Percentiles rank a stretch among this genome's conserved stretches.
These are phyloP conservation scores for Gomphus bonarii DNA, from an alignment of 1,284 basidiomycete genomes.

Conservation along the genomic window DNA sequence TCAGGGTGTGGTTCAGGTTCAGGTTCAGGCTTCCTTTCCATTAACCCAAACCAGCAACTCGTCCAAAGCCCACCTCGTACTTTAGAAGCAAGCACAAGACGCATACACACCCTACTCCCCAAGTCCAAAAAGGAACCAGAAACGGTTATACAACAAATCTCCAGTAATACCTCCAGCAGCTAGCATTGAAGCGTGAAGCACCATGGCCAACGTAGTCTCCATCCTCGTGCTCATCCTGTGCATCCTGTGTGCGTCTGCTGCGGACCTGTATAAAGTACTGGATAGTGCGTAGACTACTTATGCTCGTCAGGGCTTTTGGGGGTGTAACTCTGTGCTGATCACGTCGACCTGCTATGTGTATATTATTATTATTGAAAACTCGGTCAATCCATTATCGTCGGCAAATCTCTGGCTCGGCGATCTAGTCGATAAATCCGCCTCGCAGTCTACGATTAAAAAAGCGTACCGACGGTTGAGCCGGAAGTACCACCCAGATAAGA, in stretches of 20 bases:
- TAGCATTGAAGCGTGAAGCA: neutral
- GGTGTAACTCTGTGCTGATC: constrained; percentile 20
- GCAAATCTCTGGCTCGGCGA: too few species aligned
- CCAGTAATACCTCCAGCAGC: neutral
- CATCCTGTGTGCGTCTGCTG: constrained; percentile 26
- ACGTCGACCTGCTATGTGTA: neutral
- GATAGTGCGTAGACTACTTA: constrained; percentile 49
- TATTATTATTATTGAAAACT: too few species aligned
- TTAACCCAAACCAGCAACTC: too few species aligned
- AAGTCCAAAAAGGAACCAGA: neutral
- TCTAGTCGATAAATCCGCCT: constrained; percentile 67
- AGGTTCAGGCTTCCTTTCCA: too few species aligned
- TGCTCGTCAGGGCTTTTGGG: neutral
- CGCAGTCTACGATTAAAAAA: constrained; percentile 80
- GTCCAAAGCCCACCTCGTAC: too few species aligned
- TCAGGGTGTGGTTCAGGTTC: too few species aligned
- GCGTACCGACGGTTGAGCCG: constrained; percentile 87
- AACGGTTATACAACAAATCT: neutral
- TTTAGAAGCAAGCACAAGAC: too few species aligned
- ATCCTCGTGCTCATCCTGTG: constrained; percentile 8
- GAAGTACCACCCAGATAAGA: constrained; percentile 91
- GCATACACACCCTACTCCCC: neutral
- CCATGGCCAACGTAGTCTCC: neutral
- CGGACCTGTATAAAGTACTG: constrained; percentile 67
- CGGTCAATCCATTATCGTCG: neutral